Conservation (phyloP, 2,329 filamentous ascomycete species). For the Pseudocercospora crystallina region DNA sequence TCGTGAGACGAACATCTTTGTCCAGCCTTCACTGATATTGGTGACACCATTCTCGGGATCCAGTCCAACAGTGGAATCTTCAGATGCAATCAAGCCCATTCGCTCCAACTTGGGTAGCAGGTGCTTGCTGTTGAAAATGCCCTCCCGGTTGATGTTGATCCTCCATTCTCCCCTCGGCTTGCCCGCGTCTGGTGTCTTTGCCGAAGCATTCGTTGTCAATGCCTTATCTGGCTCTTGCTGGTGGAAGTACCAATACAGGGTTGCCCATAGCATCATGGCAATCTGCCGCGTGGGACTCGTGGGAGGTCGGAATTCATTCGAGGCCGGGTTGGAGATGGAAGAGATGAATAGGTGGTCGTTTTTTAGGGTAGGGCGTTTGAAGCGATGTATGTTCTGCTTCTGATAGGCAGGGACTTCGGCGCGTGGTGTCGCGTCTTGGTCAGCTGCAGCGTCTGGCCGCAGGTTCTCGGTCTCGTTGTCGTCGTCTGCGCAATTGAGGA, state of each 20-base stretch:
- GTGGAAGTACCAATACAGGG: slow-evolving; percentile 97
- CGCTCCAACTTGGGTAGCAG: slow-evolving; percentile 87
- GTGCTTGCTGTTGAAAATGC: slow-evolving; percentile 81
- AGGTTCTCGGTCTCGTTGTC: slow-evolving; percentile 34
- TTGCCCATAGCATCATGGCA: slow-evolving; percentile 95
- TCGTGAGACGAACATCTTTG: slow-evolving; percentile 76
- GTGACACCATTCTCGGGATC: slow-evolving; percentile 53
- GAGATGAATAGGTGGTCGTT: slow-evolving; percentile 88
- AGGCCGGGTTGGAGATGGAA: slow-evolving; percentile 81
- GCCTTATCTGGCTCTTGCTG: slow-evolving; percentile 70
- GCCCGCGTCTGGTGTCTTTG: slow-evolving; percentile 63
- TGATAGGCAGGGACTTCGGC: slow-evolving; percentile 23
- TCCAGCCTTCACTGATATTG: slow-evolving; percentile 66
- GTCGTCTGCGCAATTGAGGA: slow-evolving; percentile 69
- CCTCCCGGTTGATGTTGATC: slow-evolving; percentile 79
- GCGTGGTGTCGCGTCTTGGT: slow-evolving; percentile 18
- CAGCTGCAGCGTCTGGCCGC: slow-evolving; percentile 8
- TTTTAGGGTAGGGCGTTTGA: slow-evolving; percentile 70
- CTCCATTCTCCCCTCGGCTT: slow-evolving; percentile 83
- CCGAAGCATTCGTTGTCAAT: slow-evolving; percentile 62
- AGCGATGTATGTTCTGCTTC: slow-evolving; percentile 59
- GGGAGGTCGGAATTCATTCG: slow-evolving; percentile 74
- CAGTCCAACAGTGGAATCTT: slow-evolving; percentile 71
- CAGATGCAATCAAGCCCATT: slow-evolving; percentile 79
- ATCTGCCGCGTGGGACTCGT: slow-evolving; percentile 83